Base-by-base conservation (phyloP, 768 basidiomycete species). In the Steccherinum ochraceum region DNA sequence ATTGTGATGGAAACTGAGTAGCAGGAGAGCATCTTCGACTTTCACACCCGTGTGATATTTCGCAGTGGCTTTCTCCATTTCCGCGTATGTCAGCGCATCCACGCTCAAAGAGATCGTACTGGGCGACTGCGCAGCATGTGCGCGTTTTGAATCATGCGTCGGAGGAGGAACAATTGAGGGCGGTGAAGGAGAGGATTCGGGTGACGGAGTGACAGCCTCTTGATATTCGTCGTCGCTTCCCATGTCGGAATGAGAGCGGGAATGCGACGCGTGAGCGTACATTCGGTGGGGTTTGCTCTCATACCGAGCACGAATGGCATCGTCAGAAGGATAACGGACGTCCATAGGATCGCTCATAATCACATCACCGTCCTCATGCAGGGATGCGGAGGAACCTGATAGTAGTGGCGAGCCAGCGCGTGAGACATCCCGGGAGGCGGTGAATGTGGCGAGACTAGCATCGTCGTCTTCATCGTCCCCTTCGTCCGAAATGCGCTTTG, bases 1-100 rank as follows among this genome's bases (percentile, higher is more conserved):
- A 57, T 83, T 80, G 43, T 83, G 79, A 60, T 85, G 82, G 71
- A 90, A 90, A 64, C 80, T 81, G 55, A 90, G 73, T 47, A 90
- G 71, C 39, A 90, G 67, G 25, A 86, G 67, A 3, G 87, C 87
- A 58, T 90, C 87, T 65, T 89, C 87, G 47, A 86, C 72, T 60
- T 74, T 80, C 54, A 86, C 79, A 45, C 81, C 81, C 52, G 73
- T 76, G 60, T 21, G 54, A 52, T 13, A 58, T 26, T 54, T 46
- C 16, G 57, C 20, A 1, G 51, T 48, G 25, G 71, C 69, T 58
- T 79, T 80, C 59, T 79, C 79, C 48, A 77, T 61, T 46, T 79
- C 76, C 48, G 73, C 70, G 51, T 74, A 73, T 46, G 69, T 59
- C 16, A 70, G 69, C 35, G 73, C 64, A 52, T 72, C 70, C 19